Evolutionary conservation across 805 yeast species (phyloP), one percentile per base, ranked within the genome.

Genomic region (Candida sakaeoensis): DNA sequence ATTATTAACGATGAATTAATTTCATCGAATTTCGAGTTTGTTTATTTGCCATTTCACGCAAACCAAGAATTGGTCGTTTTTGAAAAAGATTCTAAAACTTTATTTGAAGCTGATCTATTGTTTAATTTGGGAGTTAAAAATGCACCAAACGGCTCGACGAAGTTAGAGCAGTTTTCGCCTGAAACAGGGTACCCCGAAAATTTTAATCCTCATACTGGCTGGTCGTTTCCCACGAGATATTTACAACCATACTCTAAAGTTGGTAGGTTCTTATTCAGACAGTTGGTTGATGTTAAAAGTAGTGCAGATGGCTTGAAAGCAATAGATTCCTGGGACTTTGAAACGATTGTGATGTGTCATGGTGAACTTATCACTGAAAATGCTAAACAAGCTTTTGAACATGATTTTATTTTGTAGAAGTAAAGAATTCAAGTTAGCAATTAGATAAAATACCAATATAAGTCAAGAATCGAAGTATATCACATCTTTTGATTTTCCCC

Each of bases 21-120:
- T 17, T 50, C 58, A 15, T 51, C 63, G 21, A 68, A 68, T 40
- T 70, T 80, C 41, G 74, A 78, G 50, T 76, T 81, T 44, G 70
- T 79, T 4, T 81, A 67, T 51, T 53, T 81, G 39, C 83, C 84
- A 9, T 55, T 61, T 4, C 83, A 77, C 50, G 55, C 49, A n/a
- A 82, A 82, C 56, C 68, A 73, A 52, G 89, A 82, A 54, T 57
- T 82, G 38, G 72, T 77, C 2, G 50, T 75, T 47, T 75, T 55
- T 52, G 77, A 77, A 51, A 64, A 61, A 32, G 54, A 56, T 10
- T 61, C 77, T 25, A 72, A 72, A 53, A 65, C 77, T 0, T 50
- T 82, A 14, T 64, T 75, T 44, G 78, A 72, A 48, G 88, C 81
- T 10, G 88, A 82, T 54, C 53, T 81, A 42, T 50, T 81, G 24